These are phyloP conservation scores for Suillus plorans DNA, from an alignment of 768 basidiomycete species.

Conservation along the genomic window DNA sequence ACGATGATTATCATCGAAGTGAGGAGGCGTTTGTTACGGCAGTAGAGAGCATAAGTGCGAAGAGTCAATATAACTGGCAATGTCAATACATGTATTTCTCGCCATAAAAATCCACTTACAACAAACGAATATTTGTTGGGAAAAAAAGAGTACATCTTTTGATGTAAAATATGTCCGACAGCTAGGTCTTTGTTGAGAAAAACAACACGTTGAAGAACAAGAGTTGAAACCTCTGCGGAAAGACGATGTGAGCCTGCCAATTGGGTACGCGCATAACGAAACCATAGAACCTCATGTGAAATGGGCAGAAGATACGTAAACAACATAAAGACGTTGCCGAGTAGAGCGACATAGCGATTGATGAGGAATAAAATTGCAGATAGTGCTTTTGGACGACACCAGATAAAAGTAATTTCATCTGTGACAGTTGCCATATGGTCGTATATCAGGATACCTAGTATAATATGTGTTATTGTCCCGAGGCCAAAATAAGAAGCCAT, in stretches of 20 bases:
- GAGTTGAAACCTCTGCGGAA: slow-evolving; percentile 8
- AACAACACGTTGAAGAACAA: not conserved
- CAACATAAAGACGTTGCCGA: slow-evolving; percentile 37
- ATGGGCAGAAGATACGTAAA: slow-evolving; percentile 26
- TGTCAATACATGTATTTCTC: not conserved
- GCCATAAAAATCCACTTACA: slow-evolving; percentile 31
- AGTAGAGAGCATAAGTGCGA: slow-evolving; percentile 54
- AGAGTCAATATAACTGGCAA: slow-evolving; percentile 42
- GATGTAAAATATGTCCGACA: slow-evolving; percentile 39
- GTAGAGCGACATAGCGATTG: slow-evolving; percentile 49
- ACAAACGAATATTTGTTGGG: slow-evolving; percentile 47
- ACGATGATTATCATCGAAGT: slow-evolving; percentile 34
- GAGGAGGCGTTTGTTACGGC: slow-evolving; percentile 39
- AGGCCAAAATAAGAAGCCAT: not conserved
- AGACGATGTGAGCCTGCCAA: not conserved
- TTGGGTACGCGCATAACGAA: not conserved
- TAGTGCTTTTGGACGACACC: slow-evolving; percentile 39
- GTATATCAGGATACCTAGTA: slow-evolving; percentile 30
- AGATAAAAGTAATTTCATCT: slow-evolving; percentile 44
- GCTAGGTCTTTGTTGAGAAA: slow-evolving; percentile 23
- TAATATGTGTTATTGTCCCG: not conserved
- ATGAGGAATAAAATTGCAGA: slow-evolving; percentile 47
- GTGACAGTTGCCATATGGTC: slow-evolving; percentile 30
- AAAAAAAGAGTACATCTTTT: slow-evolving; percentile 42
- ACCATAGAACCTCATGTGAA: not conserved